These are phyloP conservation scores for Hypholoma fasciculare DNA, from an alignment of 768 basidiomycete species.

Conservation along the genomic window DNA sequence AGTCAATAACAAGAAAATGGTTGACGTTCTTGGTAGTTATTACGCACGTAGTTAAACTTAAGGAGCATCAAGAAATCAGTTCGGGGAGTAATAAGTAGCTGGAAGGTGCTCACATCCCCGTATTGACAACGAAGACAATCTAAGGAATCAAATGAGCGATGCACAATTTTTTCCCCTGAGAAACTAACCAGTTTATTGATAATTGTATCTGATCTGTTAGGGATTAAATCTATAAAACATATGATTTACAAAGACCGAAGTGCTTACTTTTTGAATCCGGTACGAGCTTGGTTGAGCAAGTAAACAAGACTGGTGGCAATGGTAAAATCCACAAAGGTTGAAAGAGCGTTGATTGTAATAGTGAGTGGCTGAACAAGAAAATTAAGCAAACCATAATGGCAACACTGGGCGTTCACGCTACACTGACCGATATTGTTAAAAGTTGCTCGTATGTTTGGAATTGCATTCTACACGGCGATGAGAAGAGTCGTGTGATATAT, in stretches of 20 bases:
- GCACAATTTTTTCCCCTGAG: not conserved
- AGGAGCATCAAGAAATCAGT: slow-evolving; percentile 3
- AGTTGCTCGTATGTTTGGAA: slow-evolving; percentile 37
- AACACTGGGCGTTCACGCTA: not conserved
- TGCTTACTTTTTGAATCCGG: slow-evolving; percentile 49
- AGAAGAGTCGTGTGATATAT: not conserved
- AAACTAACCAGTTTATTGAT: slow-evolving; percentile 44
- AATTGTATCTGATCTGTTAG: slow-evolving; percentile 43
- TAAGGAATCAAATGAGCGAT: not conserved
- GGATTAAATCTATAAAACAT: slow-evolving; percentile 4
- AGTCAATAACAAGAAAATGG: not conserved
- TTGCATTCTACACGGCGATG: slow-evolving; percentile 27
- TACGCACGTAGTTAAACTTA: slow-evolving; percentile 37
- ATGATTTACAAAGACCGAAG: not conserved
- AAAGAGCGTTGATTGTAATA: slow-evolving; percentile 50
- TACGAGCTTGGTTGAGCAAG: slow-evolving; percentile 47
- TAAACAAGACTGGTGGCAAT: slow-evolving; percentile 49
- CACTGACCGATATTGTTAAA: slow-evolving; percentile 34
- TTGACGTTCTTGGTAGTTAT: not conserved
- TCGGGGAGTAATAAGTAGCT: not conserved
- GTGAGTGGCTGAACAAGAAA: slow-evolving; percentile 38
- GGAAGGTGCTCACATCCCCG: slow-evolving; percentile 38
- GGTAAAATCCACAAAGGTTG: slow-evolving; percentile 45
- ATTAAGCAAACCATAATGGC: not conserved
- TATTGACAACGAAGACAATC: slow-evolving; percentile 59